These are phyloP conservation scores for Vitis cinerea DNA, from an alignment of 164 flowering plant genomes.

Conservation along the genomic window DNA sequence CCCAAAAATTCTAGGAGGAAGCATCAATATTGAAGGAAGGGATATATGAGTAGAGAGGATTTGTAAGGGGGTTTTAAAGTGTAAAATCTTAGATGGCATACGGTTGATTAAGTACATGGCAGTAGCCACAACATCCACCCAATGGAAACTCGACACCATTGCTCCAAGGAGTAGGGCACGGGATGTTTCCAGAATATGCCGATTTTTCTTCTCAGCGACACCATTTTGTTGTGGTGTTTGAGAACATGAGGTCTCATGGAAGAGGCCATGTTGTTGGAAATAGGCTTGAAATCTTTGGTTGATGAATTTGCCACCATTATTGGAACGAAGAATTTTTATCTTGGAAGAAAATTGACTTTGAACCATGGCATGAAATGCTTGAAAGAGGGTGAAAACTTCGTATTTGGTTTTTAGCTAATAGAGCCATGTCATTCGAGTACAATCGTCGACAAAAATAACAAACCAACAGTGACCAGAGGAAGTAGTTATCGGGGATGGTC, in stretches of 20 bases:
- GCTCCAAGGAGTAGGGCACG: background rate
- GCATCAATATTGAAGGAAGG: constrained; percentile 1
- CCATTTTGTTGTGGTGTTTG: too few species aligned
- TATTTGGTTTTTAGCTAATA: too few species aligned
- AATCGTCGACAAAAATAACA: constrained; percentile 7
- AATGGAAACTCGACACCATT: constrained; percentile 1
- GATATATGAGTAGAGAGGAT: background rate
- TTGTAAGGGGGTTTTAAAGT: constrained; percentile 1
- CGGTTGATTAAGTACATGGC: constrained; percentile 4
- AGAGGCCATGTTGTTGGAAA: too few species aligned
- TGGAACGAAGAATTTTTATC: too few species aligned
- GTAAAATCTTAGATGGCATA: constrained; percentile 1
- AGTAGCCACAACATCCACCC: background rate
- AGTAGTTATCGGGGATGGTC: background rate
- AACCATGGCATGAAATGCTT: too few species aligned
- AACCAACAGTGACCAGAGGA: constrained; percentile 9
- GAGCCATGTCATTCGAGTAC: background rate
- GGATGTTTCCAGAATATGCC: too few species aligned
- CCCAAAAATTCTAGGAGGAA: constrained; percentile 1
- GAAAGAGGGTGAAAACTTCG: too few species aligned
- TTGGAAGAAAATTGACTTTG: too few species aligned
- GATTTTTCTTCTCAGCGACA: too few species aligned
- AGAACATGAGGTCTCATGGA: too few species aligned
- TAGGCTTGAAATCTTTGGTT: too few species aligned
- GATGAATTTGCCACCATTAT: too few species aligned